These are phyloP conservation scores for Hyaloscypha finlandica DNA, from an alignment of 495 filamentous ascomycete genomes.

Conservation along the genomic window DNA sequence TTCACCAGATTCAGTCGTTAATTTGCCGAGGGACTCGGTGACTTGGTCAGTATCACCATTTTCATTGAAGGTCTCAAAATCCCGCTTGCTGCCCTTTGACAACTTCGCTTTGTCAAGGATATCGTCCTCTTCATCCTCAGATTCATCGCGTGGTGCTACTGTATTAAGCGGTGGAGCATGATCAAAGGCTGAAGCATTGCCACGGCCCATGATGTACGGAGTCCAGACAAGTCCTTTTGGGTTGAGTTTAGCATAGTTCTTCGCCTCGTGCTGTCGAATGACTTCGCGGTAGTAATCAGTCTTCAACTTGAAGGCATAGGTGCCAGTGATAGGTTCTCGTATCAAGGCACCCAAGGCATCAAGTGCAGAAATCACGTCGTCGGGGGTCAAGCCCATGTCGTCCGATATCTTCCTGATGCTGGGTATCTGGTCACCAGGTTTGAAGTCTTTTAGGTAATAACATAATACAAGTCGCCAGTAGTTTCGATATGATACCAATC, in stretches of 20 bases:
- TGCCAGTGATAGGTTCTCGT: constrained; percentile 82
- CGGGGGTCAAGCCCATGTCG: constrained; percentile 91
- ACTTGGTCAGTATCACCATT: constrained; percentile 25
- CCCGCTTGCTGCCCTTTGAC: constrained; percentile 31
- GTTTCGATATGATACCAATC: constrained; percentile 92
- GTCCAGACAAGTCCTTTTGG: constrained; percentile 86
- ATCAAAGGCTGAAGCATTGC: constrained; percentile 82
- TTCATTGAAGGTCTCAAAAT: constrained; percentile 28
- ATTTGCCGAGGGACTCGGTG: constrained; percentile 26
- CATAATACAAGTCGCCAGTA: constrained; percentile 93
- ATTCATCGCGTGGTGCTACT: constrained; percentile 81
- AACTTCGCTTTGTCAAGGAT: constrained; percentile 18
- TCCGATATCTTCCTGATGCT: constrained; percentile 83
- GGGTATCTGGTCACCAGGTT: constrained; percentile 27
- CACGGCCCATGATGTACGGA: constrained; percentile 94
- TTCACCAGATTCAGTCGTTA: constrained; percentile 22
- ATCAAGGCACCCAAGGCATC: constrained; percentile 88
- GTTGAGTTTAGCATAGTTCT: constrained; percentile 83
- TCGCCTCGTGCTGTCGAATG: constrained; percentile 81
- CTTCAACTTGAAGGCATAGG: constrained; percentile 87
- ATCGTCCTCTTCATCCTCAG: constrained; percentile 47
- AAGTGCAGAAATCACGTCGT: constrained; percentile 91
- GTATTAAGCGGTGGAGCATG: constrained; percentile 79
- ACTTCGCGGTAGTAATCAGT: constrained; percentile 79
- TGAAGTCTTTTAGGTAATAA: constrained; percentile 59